Evolutionary conservation across 139 green algal genomes (phyloP), one percentile per base, ranked within the genome.

Genomic region (Ostreobium quekettii): DNA sequence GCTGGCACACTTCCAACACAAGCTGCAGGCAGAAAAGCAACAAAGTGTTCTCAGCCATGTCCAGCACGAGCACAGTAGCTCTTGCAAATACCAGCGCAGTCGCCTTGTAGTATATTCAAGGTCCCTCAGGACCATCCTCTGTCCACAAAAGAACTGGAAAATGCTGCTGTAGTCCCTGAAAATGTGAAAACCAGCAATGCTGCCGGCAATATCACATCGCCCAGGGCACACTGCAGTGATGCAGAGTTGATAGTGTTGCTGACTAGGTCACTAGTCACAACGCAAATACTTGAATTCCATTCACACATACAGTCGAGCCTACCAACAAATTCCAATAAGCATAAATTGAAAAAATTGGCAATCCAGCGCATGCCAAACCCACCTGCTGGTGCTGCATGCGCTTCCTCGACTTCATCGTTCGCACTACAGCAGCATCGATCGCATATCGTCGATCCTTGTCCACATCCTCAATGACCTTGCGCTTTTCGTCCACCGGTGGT

Each of bases 401-500:
- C 82, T 96, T 96, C 46, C 90, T 78, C 68, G 66, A 88, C 85
- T 93, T 96, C 91, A 93, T 97, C 56, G 80, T 92, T 53, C 89
- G 81, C 57, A 95, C 91, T 36, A 95, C 87, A n/a, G 87, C 90
- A 1, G 87, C 89, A 72, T 95, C 86, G 46, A 96, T 92, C 26
- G 86, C 79, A 47, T 91, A 91, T 22, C 82, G 75, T 47, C 90
- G 77, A 72, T 95, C 89, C 74, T 95, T 95, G 82, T 95, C 88
- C 42, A 98, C 91, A n/a, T 97, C 87, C 82, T 97, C 91, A 63
- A 94, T 79, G 36, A 95, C 91, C 80, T 94, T 95, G 62, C 88
- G 86, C 76, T 91, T 90, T 80, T 97, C 91, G 60, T 97, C 90
- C 59, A 93, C 75, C 0, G 84, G 83, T 15, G 93, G 91, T 66